These are phyloP conservation scores for Acrocalymma vagum DNA, from an alignment of 2,329 filamentous ascomycete species.

Conservation along the genomic window DNA sequence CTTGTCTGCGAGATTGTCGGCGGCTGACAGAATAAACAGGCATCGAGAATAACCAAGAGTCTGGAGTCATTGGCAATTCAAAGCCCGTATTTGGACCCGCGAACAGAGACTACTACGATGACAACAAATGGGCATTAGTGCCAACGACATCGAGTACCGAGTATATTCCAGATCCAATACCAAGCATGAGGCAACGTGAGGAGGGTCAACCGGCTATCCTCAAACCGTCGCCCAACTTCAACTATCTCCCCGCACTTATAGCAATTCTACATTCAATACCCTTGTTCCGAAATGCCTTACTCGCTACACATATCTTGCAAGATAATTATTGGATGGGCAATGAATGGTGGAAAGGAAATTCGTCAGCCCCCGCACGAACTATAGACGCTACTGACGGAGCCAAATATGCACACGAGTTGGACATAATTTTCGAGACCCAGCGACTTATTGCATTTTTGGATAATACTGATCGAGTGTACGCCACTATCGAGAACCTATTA, in stretches of 20 bases:
- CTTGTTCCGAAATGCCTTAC: slow-evolving; percentile 64
- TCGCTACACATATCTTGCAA: slow-evolving; percentile 56
- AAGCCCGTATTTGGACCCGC: slow-evolving; percentile 62
- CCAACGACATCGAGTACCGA: slow-evolving; percentile 59
- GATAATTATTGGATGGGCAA: slow-evolving; percentile 63
- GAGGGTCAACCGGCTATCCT: slow-evolving; percentile 64
- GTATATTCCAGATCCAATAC: slow-evolving; percentile 63
- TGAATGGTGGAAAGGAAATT: slow-evolving; percentile 70
- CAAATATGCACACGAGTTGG: slow-evolving; percentile 38
- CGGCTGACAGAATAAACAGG: slow-evolving; percentile 34
- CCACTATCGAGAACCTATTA: slow-evolving; percentile 61
- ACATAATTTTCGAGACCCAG: slow-evolving; percentile 65
- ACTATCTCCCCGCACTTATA: slow-evolving; percentile 65
- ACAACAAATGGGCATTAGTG: slow-evolving; percentile 64
- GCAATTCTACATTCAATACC: slow-evolving; percentile 71
- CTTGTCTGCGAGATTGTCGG: background rate
- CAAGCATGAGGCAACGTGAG: slow-evolving; percentile 57
- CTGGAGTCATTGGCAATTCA: slow-evolving; percentile 57
- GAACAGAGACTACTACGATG: slow-evolving; percentile 63
- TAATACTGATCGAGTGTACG: slow-evolving; percentile 65
- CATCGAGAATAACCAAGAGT: slow-evolving; percentile 58
- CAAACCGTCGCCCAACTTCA: slow-evolving; percentile 61
- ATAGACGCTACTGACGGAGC: slow-evolving; percentile 52
- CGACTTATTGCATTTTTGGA: slow-evolving; percentile 70
- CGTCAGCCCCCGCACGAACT: slow-evolving; percentile 59